Base-by-base conservation (phyloP, 306 rosid species). In the Crataegus laevigata region DNA sequence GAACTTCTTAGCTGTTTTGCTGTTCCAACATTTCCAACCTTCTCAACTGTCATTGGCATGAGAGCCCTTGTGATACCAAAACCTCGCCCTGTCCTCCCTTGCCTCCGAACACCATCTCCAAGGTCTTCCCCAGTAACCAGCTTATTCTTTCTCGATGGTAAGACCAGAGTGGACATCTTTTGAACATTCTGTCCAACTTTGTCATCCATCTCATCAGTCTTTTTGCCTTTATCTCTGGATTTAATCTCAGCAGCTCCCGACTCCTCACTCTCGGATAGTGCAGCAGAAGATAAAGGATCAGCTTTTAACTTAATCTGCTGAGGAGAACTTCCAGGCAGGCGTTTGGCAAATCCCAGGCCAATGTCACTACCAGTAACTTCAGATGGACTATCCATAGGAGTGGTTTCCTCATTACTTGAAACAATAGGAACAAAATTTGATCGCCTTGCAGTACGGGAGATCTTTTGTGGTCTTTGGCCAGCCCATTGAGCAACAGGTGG, bases 21-120 rank as follows among this genome's bases (percentile, higher is more conserved):
- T n/a, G 96, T 88, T 78, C 94, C 96, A 29, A 91, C 86, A 79
- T 58, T 86, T 40, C 94, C 93, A 79, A 81, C 80, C 87, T 94
- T 94, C 82, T 89, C 97, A 75, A 87, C 87, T 5, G 90, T 71
- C 85, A 89, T 75, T 52, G 99, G 96, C 78, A 77, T 36, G 79
- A 80, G 82, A 43, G 92, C 85, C 85, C 97, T 84, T 21, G 96
- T 77, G 64, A 91, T 82, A 76, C 88, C 34, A 83, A 82, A 83
- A 76, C 89, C 82, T 38, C 98, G 87, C n/a, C 96, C 94, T 52
- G 93, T 89, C 85, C 98, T 96, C 77, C 99, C 99, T 84, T 92
- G 97, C 91, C 98, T 90, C 77, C 96, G 89, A 77, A 92, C 90
- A 82, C 98, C 96, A 84, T 96, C 98, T 77, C 93, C 98, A 80